Conservation (phyloP, 2,329 filamentous ascomycete species). For the Sarocladium kiliense region DNA sequence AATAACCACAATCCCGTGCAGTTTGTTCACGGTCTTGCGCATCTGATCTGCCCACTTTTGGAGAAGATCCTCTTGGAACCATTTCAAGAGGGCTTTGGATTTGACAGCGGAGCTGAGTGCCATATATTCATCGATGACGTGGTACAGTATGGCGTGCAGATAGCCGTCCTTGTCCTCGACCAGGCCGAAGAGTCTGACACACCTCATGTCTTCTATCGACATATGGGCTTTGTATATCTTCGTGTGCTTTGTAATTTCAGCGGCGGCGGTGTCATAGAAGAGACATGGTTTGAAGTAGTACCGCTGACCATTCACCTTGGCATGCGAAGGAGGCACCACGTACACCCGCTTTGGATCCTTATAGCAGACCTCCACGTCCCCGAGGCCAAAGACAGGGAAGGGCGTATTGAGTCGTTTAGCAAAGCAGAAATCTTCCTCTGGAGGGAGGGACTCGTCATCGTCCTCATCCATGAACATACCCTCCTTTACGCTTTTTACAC, state of each 20-base stretch:
- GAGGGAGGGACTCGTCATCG: background rate
- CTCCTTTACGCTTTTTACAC: background rate
- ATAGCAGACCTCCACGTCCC: background rate
- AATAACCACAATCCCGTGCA: slow-evolving; percentile 19
- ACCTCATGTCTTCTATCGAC: background rate
- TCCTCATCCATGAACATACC: background rate
- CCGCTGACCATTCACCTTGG: background rate
- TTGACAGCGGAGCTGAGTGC: background rate
- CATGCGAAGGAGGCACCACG: background rate
- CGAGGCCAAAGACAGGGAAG: background rate
- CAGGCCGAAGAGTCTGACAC: background rate
- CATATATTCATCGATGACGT: background rate
- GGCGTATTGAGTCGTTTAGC: background rate
- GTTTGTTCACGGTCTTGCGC: slow-evolving; percentile 9
- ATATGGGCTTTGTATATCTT: background rate
- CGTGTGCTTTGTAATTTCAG: background rate
- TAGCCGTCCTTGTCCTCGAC: background rate
- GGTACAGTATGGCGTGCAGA: background rate
- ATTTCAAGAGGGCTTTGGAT: background rate
- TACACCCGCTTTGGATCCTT: background rate
- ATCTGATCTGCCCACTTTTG: slow-evolving; percentile 17
- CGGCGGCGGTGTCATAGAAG: background rate
- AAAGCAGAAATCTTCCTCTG: background rate
- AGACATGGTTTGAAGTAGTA: background rate
- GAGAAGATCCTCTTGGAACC: background rate